Conservation (phyloP, 495 filamentous ascomycete species). For the Aeminium ludgeri region DNA sequence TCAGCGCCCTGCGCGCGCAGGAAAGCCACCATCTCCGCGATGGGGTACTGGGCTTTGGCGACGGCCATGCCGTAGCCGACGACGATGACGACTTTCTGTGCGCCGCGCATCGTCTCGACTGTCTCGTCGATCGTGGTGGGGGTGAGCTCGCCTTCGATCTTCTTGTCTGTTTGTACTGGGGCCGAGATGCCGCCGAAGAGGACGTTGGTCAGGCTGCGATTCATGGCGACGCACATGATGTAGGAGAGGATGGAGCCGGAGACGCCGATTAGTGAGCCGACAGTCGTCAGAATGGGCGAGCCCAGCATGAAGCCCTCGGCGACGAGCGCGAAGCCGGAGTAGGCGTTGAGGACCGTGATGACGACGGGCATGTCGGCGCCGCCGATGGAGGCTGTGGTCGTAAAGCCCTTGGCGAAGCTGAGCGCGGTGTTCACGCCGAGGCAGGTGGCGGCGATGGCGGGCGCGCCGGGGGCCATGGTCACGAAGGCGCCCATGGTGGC, state of each 20-base stretch:
- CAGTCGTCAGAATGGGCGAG: constrained; percentile 59
- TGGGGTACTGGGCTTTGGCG: constrained; percentile 72
- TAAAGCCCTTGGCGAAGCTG: constrained; percentile 66
- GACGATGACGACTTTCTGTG: constrained; percentile 64
- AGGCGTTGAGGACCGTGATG: constrained; percentile 72
- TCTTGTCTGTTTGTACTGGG: constrained; percentile 41
- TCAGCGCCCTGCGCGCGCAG: constrained; percentile 52
- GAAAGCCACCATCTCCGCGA: constrained; percentile 57
- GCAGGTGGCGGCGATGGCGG: constrained; percentile 54
- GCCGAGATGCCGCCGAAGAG: constrained; percentile 61
- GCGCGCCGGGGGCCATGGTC: constrained; percentile 55
- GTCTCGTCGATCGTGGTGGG: constrained; percentile 61
- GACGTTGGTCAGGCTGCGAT: constrained; percentile 61
- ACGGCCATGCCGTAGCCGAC: constrained; percentile 82
- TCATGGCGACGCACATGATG: constrained; percentile 74
- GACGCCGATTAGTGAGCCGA: constrained; percentile 66
- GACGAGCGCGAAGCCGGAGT: constrained; percentile 67
- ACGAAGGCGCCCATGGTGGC: constrained; percentile 67
- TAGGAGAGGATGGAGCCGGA: constrained; percentile 69
- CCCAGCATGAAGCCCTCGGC: constrained; percentile 80
- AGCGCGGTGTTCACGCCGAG: constrained; percentile 55
- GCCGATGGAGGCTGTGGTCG: constrained; percentile 65
- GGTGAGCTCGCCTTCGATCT: constrained; percentile 57
- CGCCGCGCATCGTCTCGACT: constrained; percentile 47
- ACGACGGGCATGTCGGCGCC: constrained; percentile 62